Base-by-base conservation (phyloP, 345 rosid genomes). In the Aquilaria malaccensis region DNA sequence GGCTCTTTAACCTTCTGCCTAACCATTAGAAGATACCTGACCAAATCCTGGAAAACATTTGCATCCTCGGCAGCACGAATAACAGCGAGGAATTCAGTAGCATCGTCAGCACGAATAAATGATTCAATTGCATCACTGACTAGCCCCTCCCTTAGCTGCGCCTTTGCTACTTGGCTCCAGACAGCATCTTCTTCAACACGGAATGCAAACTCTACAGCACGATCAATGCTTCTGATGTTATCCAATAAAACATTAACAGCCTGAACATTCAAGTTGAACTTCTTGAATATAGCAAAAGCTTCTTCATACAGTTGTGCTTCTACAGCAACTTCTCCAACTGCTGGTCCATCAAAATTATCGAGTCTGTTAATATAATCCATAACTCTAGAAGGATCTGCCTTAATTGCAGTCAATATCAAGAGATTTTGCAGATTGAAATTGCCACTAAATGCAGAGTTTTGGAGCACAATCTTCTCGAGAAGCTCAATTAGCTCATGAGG, bases 311-410 rank as follows among this genome's bases (percentile, higher is more conserved):
- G 65, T 65, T 88, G 88, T 12, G 89, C 94, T 74, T 91, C 94
- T 56, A 86, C 88, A 53, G 97, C 96, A 65, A 87, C 86, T 67
- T 86, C 94, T 62, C 97, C 97, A 68, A 91, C 88, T 48, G 89
- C 89, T 65, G 97, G 94, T 47, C 97, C 96, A 80, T 91, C 97
- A 70, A 91, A 91, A 74, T 88, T 91, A 72, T 88, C 96, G 22
- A 88, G 81, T 77, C 97, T 81, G 65, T 91, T 88, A 37, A 91
- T 71, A 63, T 91, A 91, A 75, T 88, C 97, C 97, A 91, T 88
- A 48, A 86, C 96, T 74, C 96, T 81, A 46, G 94, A 83, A 15
- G 97, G 81, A 75, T 91, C 96, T 30, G 97, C 96, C 74, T 88
- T 88, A 41, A 91, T 84, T 37, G 96, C 94, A 15, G 96, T 91